Evolutionary conservation across 2,329 filamentous ascomycete species (phyloP).

Genomic region (Tolypocladium ophioglossoides): DNA sequence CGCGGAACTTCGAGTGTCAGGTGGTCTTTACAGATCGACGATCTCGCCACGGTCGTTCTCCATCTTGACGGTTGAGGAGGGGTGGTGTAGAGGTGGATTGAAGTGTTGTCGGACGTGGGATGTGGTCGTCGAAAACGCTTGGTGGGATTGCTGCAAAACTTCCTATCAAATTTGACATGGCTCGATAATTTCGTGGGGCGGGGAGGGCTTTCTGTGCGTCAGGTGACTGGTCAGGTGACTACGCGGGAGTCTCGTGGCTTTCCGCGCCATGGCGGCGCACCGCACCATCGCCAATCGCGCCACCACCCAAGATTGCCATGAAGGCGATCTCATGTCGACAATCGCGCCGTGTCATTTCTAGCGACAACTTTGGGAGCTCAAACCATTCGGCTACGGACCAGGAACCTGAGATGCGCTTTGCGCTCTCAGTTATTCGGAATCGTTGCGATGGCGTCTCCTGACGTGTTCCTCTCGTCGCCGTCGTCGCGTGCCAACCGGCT

Average conservation of each 20-base stretch:
- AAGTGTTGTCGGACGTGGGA: constrained; percentile 18
- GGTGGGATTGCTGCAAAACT: constrained; percentile 18
- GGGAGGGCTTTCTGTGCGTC: constrained; percentile 24
- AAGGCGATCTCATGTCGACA: neutral
- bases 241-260: constrained; percentile 18
- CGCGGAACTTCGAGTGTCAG: constrained; percentile 4
- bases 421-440: constrained; percentile 24
- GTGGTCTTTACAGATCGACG: constrained; percentile 82
- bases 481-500: constrained; percentile 19
- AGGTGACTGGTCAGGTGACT: constrained; percentile 23
- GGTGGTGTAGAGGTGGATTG: constrained; percentile 14
- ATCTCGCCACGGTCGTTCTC: constrained; percentile 99
- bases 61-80: constrained; percentile 54
- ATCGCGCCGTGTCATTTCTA: neutral
- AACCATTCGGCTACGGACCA: constrained; percentile 18
- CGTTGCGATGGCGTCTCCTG: constrained; percentile 22
- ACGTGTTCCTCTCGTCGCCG: constrained; percentile 20
- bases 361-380: constrained; percentile 1
- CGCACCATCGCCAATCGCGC: neutral
- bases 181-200: constrained; percentile 25
- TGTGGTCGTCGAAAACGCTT: constrained; percentile 19
- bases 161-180: constrained; percentile 22
- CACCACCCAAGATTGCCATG: neutral
- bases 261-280: neutral
- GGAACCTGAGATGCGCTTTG: constrained; percentile 32